Evolutionary conservation across 2,329 filamentous ascomycete species (phyloP), one percentile per base, ranked within the genome.

Genomic region (Scedosporium dehoogii): DNA sequence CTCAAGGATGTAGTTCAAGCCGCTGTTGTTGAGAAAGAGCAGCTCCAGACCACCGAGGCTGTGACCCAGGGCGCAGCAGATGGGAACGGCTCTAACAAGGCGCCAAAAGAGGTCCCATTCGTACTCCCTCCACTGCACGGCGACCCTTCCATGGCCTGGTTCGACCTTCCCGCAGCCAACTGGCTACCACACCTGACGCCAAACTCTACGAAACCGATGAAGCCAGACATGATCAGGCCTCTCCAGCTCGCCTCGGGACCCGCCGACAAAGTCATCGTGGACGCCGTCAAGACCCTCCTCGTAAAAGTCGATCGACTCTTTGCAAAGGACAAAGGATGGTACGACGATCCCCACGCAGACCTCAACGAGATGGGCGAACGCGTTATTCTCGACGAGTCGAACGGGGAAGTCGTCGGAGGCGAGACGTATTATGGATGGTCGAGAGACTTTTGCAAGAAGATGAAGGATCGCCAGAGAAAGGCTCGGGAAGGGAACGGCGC

Each of bases 401-500:
- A 84, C 0, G 86, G 86, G 0, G 84, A 88, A 2, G 75, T 87
- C 1, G 71, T 86, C 6, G 79, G 81, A 6, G 87, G 86, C 1
- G 86, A 90, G 65, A 90, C 89, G 0, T 96, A 96, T 72, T 96
- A 96, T 70, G 92, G 91, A 64, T 96, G 92, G 92, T 93, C 91
- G 4, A 82, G 84, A 46, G 78, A 79, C 1, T 94, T 96, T 67
- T 96, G 90, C 71, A 80, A 90, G 67, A 89, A 88, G 69, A 94
- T 94, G 88, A 91, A 88, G 73, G 75, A 79, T 59, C 78, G 82
- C 44, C 74, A 71, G 29, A 75, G 71, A 55, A 77, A 74, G 62
- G 67, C 67, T 12, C 67, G 63, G 58, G 62, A 64, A 4, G 66
- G 65, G 4, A 64, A 66, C n/a, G 67, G 66, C 4, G 64, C 59